Base-by-base conservation (phyloP, 805 yeast species). In the Priceomyces melissophilus region DNA sequence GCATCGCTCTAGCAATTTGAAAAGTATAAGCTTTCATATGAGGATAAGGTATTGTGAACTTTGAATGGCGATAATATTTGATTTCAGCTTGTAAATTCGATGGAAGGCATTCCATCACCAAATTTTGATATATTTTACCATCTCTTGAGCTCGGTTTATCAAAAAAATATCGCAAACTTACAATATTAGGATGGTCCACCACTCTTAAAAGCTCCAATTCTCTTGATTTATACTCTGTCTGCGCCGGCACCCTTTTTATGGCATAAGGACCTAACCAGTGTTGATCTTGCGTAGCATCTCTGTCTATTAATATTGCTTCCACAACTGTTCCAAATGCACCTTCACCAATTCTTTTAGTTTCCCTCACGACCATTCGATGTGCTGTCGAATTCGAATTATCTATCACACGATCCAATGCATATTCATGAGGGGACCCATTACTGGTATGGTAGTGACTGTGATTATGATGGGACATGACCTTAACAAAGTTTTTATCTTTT, bases 61-160 rank as follows among this genome's bases (percentile, higher is more conserved):
- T 78, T 43, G 78, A 72, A 38, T 73, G 72, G 53, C 82, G 76
- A 56, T 79, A 84, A 51, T 82, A 76, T 50, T 82, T 81, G 52
- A 86, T 84, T 61, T 86, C 95, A 39, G 72, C 63, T 57, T 85
- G 93, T 47, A 86, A 70, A 41, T 87, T 86, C 32, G 82, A 82
- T n/a, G 93, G 93, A 41, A 86, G 68, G 50, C 90, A 84, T 62
- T 86, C 95, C 95, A 86, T 86, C 25, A 87, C 93, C 52, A 86
- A 67, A 67, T 85, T 87, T 57, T 84, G 91, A 58, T 84, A 86
- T 20, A 85, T 58, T 53, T 80, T 78, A 47, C 77, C 76, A 57
- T 84, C 91, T 39, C 67, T 65, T 7, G 78, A 72, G 45, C 82
- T 76, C 32, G 77, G 74, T 56, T 82, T 82, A 48, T 84, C 85